Evolutionary conservation across 352 stramenopile species (phyloP), one percentile per base, ranked within the genome.

Genomic region (Achlya hypogyna): DNA sequence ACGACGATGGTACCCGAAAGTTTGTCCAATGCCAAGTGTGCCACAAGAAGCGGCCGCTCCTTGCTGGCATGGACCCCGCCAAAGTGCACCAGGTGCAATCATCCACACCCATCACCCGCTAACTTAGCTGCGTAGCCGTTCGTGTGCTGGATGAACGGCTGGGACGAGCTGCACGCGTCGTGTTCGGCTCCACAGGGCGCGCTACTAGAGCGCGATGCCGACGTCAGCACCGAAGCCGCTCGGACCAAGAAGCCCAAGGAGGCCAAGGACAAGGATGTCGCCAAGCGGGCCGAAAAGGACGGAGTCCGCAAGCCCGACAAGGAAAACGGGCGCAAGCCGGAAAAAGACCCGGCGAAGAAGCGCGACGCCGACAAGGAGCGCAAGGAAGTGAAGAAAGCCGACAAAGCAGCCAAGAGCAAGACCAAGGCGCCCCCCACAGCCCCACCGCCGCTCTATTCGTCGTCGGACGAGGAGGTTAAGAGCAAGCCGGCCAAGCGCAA

Each of bases 111-210:
- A 49, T 49, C 42, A 20, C 18, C 22, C 18, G 42, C 18, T 49
- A 49, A 49, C 42, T 49, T 62, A 62, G n/a, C n/a, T 8, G 16
- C 8, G 23, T 67, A 91, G 65, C 83, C 83, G n/a, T 91, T 91
- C 64, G 78, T 82, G 42, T 91, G 83, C 70, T 91, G 83, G 83
- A 91, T 91, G 83, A 89, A 91, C 47, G 71, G 63, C 56, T 90
- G 79, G 78, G 83, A 91, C 59, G 83, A 91, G 45, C 72, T 91
- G 1, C 75, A 86, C 53, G 81, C 83, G 54, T 90, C 81, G 52
- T 91, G 83, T 68, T 89, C 79, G n/a, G 83, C 81, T 27, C 82
- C 82, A 0, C 77, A 91, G 62, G 77, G 82, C 0, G 63, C 52
- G 8, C 64, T 83, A 5, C 18, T 67, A 12, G 60, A 67, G 5